phyloP scores from a whole-genome alignment of 768 basidiomycete genomes.

The Pholiota molesta region DNA sequence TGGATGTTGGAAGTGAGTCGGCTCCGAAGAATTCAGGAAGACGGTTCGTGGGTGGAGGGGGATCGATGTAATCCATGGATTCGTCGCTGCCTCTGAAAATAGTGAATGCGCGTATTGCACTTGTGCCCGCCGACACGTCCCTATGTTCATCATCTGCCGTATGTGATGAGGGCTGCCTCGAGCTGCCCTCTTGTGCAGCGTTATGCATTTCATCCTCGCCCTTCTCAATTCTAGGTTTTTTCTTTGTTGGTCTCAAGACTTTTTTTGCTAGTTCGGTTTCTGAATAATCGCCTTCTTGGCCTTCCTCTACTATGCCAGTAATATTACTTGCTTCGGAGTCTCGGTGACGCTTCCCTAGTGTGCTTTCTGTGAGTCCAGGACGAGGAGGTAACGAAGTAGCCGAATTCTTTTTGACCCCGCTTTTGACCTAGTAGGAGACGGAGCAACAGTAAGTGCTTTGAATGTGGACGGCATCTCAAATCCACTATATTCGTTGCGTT shows the following conservation, averaged over 20 bases:
- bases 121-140: slow-evolving; percentile 6
- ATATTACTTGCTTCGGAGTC: slow-evolving; percentile 49
- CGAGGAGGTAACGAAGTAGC: slow-evolving; percentile 22
- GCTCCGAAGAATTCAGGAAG: slow-evolving; percentile 56
- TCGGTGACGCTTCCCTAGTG: slow-evolving; percentile 70
- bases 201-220: not conserved
- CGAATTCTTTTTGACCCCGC: slow-evolving; percentile 9
- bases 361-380: slow-evolving; percentile 46
- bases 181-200: slow-evolving; percentile 9
- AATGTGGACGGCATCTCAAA: slow-evolving; percentile 26
- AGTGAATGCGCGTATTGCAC: slow-evolving; percentile 18
- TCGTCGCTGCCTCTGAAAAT: slow-evolving; percentile 24
- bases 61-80: slow-evolving; percentile 37
- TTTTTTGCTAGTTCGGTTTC: slow-evolving; percentile 41
- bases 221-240: slow-evolving; percentile 46
- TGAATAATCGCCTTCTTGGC: slow-evolving; percentile 37
- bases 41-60: slow-evolving; percentile 52
- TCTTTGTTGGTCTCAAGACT: slow-evolving; percentile 51
- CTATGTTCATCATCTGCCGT: slow-evolving; percentile 17
- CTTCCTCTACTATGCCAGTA: slow-evolving; percentile 43
- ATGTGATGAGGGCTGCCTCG: slow-evolving; percentile 12
- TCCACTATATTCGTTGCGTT: slow-evolving; percentile 18
- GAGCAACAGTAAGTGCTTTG: slow-evolving; percentile 7
- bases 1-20: slow-evolving; percentile 39
- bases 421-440: slow-evolving; percentile 5